A percentile compares a stretch with the other conserved stretches of the same genome.
These are phyloP conservation scores for Westerdykella ornata DNA, from an alignment of 2,329 filamentous ascomycete species.

Conservation along the genomic window DNA sequence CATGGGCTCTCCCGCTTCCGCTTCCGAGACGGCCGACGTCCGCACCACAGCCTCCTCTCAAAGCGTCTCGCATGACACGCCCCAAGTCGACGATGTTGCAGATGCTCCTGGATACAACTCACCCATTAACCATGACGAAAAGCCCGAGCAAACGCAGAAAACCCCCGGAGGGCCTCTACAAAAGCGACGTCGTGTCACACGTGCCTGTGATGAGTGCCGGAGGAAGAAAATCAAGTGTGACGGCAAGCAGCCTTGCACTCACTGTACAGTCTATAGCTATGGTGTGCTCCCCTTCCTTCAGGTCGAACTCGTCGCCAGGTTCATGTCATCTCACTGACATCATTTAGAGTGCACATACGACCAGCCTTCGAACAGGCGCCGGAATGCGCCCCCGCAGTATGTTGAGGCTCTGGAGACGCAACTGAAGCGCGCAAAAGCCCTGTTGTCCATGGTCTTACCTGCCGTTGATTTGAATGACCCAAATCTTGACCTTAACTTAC, in stretches of 20 bases:
- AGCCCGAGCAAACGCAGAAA: conserved; percentile 30
- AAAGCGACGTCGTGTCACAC: conserved; percentile 40
- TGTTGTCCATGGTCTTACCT: conserved; percentile 73
- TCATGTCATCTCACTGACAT: conserved; percentile 10
- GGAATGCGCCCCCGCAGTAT: conserved; percentile 88
- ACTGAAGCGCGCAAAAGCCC: conserved; percentile 72
- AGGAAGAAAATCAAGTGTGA: conserved; percentile 52
- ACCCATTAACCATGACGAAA: conserved; percentile 26
- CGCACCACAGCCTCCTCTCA: conserved; percentile 23
- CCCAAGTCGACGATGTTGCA: conserved; percentile 25
- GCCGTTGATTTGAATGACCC: conserved; percentile 81
- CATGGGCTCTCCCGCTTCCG: conserved; percentile 30
- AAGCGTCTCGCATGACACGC: conserved; percentile 20
- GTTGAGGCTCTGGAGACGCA: conserved; percentile 82
- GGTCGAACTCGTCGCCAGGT: conserved; percentile 1
- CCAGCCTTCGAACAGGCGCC: conserved; percentile 83
- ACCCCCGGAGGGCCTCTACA: conserved; percentile 30
- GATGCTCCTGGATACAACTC: conserved; percentile 29
- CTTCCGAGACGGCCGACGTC: conserved; percentile 27
- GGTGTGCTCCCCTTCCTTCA: conserved; percentile 48
- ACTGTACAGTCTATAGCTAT: conserved; percentile 98
- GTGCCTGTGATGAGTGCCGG: conserved; percentile 40
- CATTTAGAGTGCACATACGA: conserved; percentile 83
- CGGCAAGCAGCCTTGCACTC: conserved; percentile 58
- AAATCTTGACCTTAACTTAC: conserved; percentile 67